Evolutionary conservation across 108 stramenopile species (phyloP).

Genomic region (Nitzschia putrida): DNA sequence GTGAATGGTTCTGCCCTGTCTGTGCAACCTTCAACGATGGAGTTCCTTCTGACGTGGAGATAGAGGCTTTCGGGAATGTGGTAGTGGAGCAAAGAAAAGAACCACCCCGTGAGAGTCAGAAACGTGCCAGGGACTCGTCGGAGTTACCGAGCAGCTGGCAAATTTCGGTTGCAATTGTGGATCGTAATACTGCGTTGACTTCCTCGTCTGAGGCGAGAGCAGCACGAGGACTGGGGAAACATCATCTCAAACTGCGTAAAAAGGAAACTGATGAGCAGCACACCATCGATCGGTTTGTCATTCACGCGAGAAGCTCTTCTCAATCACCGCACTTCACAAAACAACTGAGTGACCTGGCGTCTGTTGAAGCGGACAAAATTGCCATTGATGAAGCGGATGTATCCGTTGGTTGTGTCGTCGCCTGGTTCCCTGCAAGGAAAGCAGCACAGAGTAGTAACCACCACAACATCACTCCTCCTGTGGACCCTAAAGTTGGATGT

Average conservation of each 20-base stretch:
- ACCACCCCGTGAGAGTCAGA: neutral
- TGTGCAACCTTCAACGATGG: constrained; percentile 27
- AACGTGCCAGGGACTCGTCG: neutral
- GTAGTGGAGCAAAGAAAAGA: constrained; percentile 50
- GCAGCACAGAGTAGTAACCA: too few relatives aligned
- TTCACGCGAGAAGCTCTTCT: neutral
- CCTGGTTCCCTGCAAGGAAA: neutral
- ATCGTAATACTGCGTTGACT: too few relatives aligned
- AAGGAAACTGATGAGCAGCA: neutral
- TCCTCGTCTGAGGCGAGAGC: neutral
- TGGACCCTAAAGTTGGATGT: neutral
- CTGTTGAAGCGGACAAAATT: neutral
- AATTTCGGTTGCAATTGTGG: neutral
- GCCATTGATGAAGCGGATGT: neutral
- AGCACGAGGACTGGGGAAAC: neutral
- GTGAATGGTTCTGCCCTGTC: constrained; percentile 74
- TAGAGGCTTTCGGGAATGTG: constrained; percentile 52
- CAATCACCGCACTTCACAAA: neutral
- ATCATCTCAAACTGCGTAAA: neutral
- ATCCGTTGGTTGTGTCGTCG: neutral
- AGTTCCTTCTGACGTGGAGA: constrained; percentile 42
- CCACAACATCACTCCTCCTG: neutral
- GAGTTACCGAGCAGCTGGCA: neutral
- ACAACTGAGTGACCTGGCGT: neutral
- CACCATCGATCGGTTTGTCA: neutral